Evolutionary conservation across 768 basidiomycete genomes (phyloP).

Genomic region (Russula olivacea): DNA sequence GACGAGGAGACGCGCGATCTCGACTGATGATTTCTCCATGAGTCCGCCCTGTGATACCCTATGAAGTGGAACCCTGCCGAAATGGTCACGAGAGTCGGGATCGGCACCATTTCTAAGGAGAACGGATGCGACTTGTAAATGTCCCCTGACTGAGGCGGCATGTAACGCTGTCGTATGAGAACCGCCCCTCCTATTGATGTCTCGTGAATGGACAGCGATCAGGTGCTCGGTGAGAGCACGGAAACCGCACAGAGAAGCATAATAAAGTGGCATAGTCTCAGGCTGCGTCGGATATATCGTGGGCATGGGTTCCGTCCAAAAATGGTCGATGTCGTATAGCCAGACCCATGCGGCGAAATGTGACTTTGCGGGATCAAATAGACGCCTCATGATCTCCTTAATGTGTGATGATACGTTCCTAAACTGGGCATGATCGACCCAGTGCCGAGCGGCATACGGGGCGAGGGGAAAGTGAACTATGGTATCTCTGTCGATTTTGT

Average conservation of each 20-base stretch:
- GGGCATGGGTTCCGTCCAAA: not conserved
- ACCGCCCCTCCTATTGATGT: not conserved
- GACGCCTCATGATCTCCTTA: not conserved
- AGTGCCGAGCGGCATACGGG: not conserved
- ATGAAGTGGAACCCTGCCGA: not conserved
- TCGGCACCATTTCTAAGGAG: not conserved
- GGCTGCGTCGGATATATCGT: not conserved
- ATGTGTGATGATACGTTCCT: not conserved
- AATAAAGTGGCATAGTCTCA: not conserved
- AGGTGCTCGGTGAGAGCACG: not conserved
- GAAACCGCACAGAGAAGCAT: not conserved
- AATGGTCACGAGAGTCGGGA: not conserved
- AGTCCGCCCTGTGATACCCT: no score
- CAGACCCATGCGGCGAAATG: conserved; percentile 5
- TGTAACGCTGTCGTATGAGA: not conserved
- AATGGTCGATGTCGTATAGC: conserved; percentile 4
- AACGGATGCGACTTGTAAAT: not conserved
- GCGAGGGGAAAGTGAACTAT: not conserved
- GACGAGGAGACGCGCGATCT: not conserved
- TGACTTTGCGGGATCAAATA: not conserved
- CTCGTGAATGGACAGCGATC: not conserved
- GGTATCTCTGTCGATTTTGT: not conserved
- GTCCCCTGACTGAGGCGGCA: not conserved
- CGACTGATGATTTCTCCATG: not conserved
- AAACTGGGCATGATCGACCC: conserved; percentile 2